Conservation (phyloP, 1,139 yeast genomes). For the Pichia inconspicua region DNA sequence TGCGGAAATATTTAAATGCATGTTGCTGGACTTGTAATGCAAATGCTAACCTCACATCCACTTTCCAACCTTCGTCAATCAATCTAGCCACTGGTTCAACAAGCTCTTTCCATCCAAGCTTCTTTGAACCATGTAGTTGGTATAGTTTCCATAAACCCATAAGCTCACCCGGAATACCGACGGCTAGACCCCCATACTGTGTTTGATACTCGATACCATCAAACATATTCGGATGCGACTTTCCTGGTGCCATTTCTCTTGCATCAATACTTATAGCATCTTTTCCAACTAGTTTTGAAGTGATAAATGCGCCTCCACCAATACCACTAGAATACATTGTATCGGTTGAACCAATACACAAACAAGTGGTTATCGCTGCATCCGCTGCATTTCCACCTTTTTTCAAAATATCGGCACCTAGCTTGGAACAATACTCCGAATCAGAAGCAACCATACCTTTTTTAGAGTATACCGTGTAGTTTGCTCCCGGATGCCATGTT, state of each 20-base stretch:
- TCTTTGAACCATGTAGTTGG: constrained; percentile 60
- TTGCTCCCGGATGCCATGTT: constrained; percentile 32
- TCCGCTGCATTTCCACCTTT: constrained; percentile 80
- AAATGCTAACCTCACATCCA: constrained; percentile 40
- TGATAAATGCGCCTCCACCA: constrained; percentile 85
- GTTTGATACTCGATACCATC: constrained; percentile 38
- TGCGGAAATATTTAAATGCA: constrained; percentile 27
- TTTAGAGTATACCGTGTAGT: constrained; percentile 31
- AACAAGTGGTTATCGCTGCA: constrained; percentile 81
- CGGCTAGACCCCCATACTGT: constrained; percentile 74
- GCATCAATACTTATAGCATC: constrained; percentile 68
- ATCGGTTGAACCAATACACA: constrained; percentile 80
- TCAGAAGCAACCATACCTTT: constrained; percentile 75
- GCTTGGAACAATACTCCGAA: constrained; percentile 57
- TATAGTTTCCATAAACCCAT: constrained; percentile 66
- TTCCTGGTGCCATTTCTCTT: constrained; percentile 75
- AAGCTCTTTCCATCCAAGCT: constrained; percentile 62
- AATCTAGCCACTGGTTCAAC: constrained; percentile 67
- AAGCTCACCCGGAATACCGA: constrained; percentile 85
- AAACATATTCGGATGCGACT: constrained; percentile 61
- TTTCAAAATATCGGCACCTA: constrained; percentile 55
- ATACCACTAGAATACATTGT: constrained; percentile 76
- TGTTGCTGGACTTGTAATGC: constrained; percentile 34
- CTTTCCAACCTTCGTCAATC: constrained; percentile 60
- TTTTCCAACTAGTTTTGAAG: constrained; percentile 40